Conservation (phyloP, 1,284 basidiomycete genomes). For the Xerocomus nothofagi region DNA sequence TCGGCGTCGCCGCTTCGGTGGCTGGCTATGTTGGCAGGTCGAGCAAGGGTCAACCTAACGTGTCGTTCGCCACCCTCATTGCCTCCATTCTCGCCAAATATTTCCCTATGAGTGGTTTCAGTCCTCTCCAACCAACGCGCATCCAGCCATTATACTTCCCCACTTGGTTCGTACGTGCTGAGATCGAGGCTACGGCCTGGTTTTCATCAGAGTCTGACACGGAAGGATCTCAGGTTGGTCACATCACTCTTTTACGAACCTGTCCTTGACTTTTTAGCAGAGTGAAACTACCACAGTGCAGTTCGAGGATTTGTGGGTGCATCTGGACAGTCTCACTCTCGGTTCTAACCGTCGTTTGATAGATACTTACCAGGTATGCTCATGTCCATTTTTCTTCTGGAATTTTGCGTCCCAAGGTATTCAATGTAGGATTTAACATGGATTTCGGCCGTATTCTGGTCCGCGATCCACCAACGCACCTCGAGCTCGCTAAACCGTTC, state of each 20-base stretch:
- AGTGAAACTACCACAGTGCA: constrained; percentile 23
- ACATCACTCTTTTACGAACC: neutral
- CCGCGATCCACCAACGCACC: constrained; percentile 15
- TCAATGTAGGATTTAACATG: constrained; percentile 22
- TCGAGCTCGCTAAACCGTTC: constrained; percentile 33
- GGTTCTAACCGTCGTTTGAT: constrained; percentile 12
- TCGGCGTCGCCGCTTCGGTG: constrained; percentile 24
- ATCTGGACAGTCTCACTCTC: neutral
- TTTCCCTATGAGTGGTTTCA: constrained; percentile 29
- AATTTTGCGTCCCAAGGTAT: neutral
- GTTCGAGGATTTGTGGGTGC: constrained; percentile 29
- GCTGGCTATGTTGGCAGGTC: constrained; percentile 19
- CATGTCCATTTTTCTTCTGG: neutral
- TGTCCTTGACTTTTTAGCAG: constrained; percentile 16
- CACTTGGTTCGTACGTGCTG: constrained; percentile 58
- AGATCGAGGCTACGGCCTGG: constrained; percentile 41
- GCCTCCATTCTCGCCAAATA: constrained; percentile 31
- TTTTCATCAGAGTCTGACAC: constrained; percentile 24
- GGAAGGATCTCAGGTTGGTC: constrained; percentile 27
- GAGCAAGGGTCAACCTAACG: constrained; percentile 15
- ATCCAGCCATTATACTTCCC: constrained; percentile 57
- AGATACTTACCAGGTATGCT: constrained; percentile 33
- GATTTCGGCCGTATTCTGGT: constrained; percentile 36
- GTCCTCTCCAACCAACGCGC: constrained; percentile 32
- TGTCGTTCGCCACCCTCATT: constrained; percentile 12